Evolutionary conservation across 2,329 filamentous ascomycete species (phyloP).

Genomic region (Zasmidium citrigriseum): DNA sequence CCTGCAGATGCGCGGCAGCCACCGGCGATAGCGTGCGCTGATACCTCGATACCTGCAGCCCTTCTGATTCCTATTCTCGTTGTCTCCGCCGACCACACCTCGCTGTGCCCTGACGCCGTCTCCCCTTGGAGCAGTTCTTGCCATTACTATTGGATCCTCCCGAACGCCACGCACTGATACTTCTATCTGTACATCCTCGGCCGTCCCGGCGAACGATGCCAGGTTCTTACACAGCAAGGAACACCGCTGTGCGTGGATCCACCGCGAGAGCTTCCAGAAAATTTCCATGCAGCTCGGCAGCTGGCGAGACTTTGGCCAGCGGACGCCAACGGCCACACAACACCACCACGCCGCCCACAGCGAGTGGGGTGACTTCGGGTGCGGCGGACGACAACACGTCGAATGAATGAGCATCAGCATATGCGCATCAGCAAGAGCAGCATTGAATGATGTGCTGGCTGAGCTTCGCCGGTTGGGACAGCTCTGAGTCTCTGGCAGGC

Average conservation of each 20-base stretch:
- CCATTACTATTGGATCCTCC: background rate
- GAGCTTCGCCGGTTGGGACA: background rate
- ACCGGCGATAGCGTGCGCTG: too few relatives aligned
- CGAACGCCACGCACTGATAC: background rate
- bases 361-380: background rate
- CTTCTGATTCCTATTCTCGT: background rate
- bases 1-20: background rate
- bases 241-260: background rate
- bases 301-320: background rate
- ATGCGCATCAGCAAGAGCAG: too few relatives aligned
- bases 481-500: too few relatives aligned
- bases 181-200: background rate
- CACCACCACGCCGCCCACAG: background rate
- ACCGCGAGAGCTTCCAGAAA: background rate
- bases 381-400: background rate
- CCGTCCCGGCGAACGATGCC: background rate
- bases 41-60: background rate
- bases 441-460: background rate
- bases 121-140: background rate
- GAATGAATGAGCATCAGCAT: background rate
- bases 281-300: conserved; percentile 3
- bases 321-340: background rate
- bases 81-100: background rate
- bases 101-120: background rate
- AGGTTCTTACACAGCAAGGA: background rate